Conservation (phyloP, 2,329 filamentous ascomycete genomes). For the Pseudogymnoascus sp. region DNA sequence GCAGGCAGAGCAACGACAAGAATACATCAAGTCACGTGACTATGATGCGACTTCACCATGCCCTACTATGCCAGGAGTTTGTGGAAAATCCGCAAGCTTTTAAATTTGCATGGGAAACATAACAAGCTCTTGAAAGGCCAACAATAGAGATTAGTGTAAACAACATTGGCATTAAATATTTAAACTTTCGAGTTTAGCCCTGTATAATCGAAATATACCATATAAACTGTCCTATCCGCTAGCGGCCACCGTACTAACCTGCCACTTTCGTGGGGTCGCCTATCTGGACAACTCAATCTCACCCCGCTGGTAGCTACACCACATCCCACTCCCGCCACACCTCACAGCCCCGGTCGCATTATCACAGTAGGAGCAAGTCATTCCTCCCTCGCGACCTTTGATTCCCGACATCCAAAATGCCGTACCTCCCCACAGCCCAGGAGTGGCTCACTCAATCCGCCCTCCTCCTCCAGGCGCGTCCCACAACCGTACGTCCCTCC, state of each 20-base stretch:
- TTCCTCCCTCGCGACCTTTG: background rate
- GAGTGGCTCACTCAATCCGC: constrained; percentile 86
- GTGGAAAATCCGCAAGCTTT: background rate
- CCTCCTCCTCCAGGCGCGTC: constrained; percentile 76
- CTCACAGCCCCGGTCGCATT: background rate
- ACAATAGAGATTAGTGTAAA: background rate
- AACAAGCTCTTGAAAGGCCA: background rate
- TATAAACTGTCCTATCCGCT: background rate
- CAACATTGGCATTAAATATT: background rate
- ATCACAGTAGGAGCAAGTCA: background rate
- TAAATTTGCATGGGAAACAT: background rate
- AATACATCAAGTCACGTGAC: background rate
- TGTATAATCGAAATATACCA: background rate
- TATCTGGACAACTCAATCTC: constrained; percentile 8
- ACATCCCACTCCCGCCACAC: background rate
- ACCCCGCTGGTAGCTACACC: constrained; percentile 5
- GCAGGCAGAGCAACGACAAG: background rate
- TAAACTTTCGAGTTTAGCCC: background rate
- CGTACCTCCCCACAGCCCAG: constrained; percentile 70
- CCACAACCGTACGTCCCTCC: constrained; percentile 59
- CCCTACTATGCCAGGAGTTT: background rate
- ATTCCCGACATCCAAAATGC: constrained; percentile 47
- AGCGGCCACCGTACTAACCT: background rate
- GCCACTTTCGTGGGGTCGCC: constrained; percentile 4
- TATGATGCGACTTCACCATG: background rate